These are phyloP conservation scores for Petasospora rhodanensis DNA, from an alignment of 1,139 yeast genomes.

Conservation along the genomic window DNA sequence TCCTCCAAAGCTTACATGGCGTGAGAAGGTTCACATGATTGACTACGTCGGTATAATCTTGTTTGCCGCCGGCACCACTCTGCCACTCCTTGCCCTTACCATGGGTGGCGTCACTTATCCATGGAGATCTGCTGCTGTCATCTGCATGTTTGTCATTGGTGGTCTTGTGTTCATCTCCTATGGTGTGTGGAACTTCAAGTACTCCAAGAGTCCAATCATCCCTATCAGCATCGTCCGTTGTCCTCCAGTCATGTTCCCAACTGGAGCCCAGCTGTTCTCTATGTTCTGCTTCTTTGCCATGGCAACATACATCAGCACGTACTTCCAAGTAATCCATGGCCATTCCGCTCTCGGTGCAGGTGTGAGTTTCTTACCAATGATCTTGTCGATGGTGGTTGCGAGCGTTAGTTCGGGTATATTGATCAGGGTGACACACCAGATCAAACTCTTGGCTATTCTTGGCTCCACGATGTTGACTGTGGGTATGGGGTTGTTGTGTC, in stretches of 20 bases:
- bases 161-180: slow-evolving; percentile 40
- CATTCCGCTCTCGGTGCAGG: slow-evolving; percentile 52
- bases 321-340: slow-evolving; percentile 48
- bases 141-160: slow-evolving; percentile 51
- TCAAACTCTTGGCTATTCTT: slow-evolving; percentile 43
- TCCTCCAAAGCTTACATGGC: slow-evolving; percentile 37
- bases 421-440: slow-evolving; percentile 41
- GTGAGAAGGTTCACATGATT: slow-evolving; percentile 37
- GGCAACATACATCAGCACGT: slow-evolving; percentile 45
- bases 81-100: slow-evolving; percentile 46
- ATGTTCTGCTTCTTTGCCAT: slow-evolving; percentile 58
- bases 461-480: slow-evolving; percentile 43
- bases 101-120: slow-evolving; percentile 45
- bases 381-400: slow-evolving; percentile 47
- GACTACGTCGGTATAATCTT: slow-evolving; percentile 48
- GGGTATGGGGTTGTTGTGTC: slow-evolving; percentile 48
- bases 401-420: slow-evolving; percentile 44
- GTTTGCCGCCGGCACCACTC: slow-evolving; percentile 38
- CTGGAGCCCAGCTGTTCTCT: slow-evolving; percentile 33
- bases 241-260: slow-evolving; percentile 35
- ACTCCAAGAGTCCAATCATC: slow-evolving; percentile 43
- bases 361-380: slow-evolving; percentile 49
- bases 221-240: slow-evolving; percentile 37
- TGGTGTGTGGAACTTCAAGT: slow-evolving; percentile 42
- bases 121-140: slow-evolving; percentile 55